Base-by-base conservation (phyloP, 805 yeast genomes). In the Sugiyamaella lignohabitans region DNA sequence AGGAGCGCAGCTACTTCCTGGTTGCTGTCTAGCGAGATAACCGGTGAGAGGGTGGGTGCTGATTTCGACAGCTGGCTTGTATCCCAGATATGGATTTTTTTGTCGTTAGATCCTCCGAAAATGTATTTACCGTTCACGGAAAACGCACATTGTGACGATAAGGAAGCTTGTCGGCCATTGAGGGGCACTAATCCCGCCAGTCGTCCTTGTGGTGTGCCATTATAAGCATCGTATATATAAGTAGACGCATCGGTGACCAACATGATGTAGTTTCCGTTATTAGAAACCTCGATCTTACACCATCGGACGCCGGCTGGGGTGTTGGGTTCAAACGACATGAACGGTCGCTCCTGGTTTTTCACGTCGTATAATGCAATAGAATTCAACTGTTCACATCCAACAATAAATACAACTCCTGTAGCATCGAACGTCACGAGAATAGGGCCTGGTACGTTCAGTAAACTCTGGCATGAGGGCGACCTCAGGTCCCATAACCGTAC, bases 401-500 rank as follows among this genome's bases (percentile, higher is more conserved):
- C 73, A 0, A 87, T 96, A 64, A 87, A 80, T 0, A 89, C 84
- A 5, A 81, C 67, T 1, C 96, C 96, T 34, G 84, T 76, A 1
- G 96, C 93, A 65, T 91, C 98, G 55, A 80, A 77, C 0, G 93
- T 84, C 10, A 82, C 70, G 22, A 79, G 64, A 3, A 74, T 65
- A 6, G 85, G 80, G 11, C 73, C 70, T 14, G 78, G 74, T 32
- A 76, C 71, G 19, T 76, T 78, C 20, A 81, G 59, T 3, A 74
- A 65, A 0, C 94, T 93, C 48, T 52, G 51, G 32, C 49, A 50
- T 2, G 49, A 43, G 3, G 48, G 27, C 0, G 83, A 71, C 54
- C 91, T 70, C 21, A 84, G 62, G 65, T 93, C 98, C 98, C 98
- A 93, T 4, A 85, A 55, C 53, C 93, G 77, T 1, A 88, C 84